These are phyloP conservation scores for Cladophialophora exuberans DNA, from an alignment of 2,329 filamentous ascomycete species.

Conservation along the genomic window DNA sequence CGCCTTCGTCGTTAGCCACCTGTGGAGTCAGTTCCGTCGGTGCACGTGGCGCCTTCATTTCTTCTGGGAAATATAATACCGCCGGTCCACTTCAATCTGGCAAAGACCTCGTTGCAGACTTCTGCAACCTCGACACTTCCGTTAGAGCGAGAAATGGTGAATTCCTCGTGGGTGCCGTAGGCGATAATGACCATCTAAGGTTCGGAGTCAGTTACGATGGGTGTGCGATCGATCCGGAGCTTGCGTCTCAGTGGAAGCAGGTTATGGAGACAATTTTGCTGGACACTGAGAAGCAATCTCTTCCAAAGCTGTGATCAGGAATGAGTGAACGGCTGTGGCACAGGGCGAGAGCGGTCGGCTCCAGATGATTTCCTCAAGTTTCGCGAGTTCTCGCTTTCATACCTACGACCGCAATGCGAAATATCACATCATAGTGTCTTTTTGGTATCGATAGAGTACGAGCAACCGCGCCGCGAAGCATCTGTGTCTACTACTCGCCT, in stretches of 20 bases:
- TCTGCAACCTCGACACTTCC: conserved; percentile 23
- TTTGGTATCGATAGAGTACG: too few relatives aligned
- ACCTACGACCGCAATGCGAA: too few relatives aligned
- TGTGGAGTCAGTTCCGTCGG: conserved; percentile 33
- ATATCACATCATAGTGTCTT: too few relatives aligned
- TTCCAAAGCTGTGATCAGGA: too few relatives aligned
- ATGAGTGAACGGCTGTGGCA: too few relatives aligned
- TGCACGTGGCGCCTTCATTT: conserved; percentile 22
- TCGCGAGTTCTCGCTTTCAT: too few relatives aligned
- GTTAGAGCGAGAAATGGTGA: conserved; percentile 31
- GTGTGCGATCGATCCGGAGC: conserved; percentile 28
- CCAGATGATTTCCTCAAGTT: too few relatives aligned
- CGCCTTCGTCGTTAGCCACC: conserved; percentile 18
- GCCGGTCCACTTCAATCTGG: not conserved
- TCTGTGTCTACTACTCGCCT: too few relatives aligned
- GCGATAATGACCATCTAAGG: conserved; percentile 21
- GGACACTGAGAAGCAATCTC: too few relatives aligned
- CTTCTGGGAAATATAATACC: conserved; percentile 26
- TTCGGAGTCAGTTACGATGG: conserved; percentile 29
- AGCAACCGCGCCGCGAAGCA: too few relatives aligned
- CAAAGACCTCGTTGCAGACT: conserved; percentile 24
- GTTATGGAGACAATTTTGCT: conserved; percentile 28
- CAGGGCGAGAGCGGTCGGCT: too few relatives aligned
- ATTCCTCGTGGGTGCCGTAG: conserved; percentile 29
- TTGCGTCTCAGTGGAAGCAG: conserved; percentile 27